Conservation (phyloP, 2,329 filamentous ascomycete species). For the Colletotrichum navitas region DNA sequence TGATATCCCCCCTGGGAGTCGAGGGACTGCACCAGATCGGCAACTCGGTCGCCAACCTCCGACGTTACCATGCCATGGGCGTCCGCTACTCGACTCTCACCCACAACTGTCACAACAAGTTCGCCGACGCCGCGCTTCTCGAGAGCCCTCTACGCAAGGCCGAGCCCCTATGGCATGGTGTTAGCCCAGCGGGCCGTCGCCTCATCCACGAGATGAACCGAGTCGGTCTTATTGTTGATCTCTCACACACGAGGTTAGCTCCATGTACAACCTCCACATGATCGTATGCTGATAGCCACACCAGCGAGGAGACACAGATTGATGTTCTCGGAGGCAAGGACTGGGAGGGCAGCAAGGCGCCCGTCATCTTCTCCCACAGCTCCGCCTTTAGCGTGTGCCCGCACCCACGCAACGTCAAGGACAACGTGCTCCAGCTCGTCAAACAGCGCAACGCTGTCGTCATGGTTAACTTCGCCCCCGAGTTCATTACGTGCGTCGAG, state of each 20-base stretch:
- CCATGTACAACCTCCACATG: not conserved
- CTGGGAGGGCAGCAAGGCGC: constrained; percentile 81
- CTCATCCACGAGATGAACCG: constrained; percentile 93
- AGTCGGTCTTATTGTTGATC: constrained; percentile 92
- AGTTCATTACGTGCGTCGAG: constrained; percentile 82
- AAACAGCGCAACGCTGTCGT: constrained; percentile 80
- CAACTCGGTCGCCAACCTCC: constrained; percentile 81
- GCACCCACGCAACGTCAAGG: constrained; percentile 91
- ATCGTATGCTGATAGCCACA: constrained; percentile 45
- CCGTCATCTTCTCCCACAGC: constrained; percentile 91
- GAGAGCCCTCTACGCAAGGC: constrained; percentile 64
- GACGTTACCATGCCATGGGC: constrained; percentile 81
- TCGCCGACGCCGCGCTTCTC: constrained; percentile 84
- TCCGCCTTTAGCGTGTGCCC: constrained; percentile 85
- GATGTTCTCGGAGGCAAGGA: constrained; percentile 78
- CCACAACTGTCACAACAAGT: constrained; percentile 93
- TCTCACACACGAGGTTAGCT: constrained; percentile 73
- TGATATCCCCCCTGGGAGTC: constrained; percentile 84
- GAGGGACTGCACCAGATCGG: constrained; percentile 96
- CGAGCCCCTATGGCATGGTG: constrained; percentile 75
- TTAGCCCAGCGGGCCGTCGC: constrained; percentile 76
- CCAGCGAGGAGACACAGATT: constrained; percentile 81
- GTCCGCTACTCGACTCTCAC: constrained; percentile 91
- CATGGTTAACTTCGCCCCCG: constrained; percentile 91
- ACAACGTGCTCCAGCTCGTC: constrained; percentile 83